phyloP scores from a whole-genome alignment of 2,329 filamentous ascomycete species.

The Intubia oerlemansii region DNA sequence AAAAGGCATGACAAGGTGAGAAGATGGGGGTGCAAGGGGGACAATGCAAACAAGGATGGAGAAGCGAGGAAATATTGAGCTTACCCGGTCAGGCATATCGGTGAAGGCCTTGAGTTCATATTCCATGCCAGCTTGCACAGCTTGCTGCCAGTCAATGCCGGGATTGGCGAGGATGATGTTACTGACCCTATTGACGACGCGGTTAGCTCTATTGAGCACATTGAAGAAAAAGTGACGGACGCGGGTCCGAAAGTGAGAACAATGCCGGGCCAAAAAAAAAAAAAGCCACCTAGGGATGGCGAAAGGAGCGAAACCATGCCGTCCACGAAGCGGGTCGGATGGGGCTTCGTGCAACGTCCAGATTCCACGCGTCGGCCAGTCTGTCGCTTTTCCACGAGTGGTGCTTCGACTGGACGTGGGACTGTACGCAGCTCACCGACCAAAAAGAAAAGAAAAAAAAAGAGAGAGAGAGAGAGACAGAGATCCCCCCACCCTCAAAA shows the following conservation, averaged over 20 bases:
- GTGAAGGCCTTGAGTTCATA: conserved; percentile 27
- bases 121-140: conserved; percentile 19
- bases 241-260: neutral
- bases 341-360: neutral
- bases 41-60: too few relatives aligned
- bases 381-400: too few relatives aligned
- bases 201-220: neutral
- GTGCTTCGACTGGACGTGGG: too few relatives aligned
- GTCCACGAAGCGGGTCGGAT: neutral
- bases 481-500: too few relatives aligned
- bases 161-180: conserved; percentile 26
- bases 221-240: too few relatives aligned
- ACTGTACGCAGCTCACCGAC: too few relatives aligned
- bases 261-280: neutral
- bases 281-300: neutral
- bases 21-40: too few relatives aligned
- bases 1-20: too few relatives aligned
- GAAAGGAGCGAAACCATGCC: neutral
- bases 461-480: too few relatives aligned
- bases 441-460: too few relatives aligned
- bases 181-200: conserved; percentile 21
- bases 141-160: conserved; percentile 18
- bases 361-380: too few relatives aligned
- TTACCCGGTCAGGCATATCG: conserved; percentile 26
- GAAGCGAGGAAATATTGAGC: neutral